phyloP scores from a whole-genome alignment of 768 basidiomycete species.

The Trametopsis cervina region DNA sequence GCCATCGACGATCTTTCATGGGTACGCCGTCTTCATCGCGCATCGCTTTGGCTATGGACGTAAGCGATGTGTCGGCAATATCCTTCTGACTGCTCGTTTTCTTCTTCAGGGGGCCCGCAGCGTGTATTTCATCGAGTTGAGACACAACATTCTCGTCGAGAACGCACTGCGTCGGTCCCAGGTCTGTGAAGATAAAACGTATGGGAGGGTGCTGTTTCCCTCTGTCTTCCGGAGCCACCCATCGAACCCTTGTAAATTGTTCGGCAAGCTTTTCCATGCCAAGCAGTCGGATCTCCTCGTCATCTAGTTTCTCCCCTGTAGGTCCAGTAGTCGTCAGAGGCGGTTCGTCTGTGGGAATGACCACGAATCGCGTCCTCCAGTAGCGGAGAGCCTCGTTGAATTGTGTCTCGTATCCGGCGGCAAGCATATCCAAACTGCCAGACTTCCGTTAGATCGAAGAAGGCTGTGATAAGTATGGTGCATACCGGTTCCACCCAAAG shows the following conservation, averaged over 20 bases:
- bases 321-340: conserved; percentile 50
- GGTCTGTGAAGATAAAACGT: conserved; percentile 77
- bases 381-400: conserved; percentile 81
- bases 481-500: conserved; percentile 82
- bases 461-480: neutral
- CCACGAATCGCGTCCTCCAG: conserved; percentile 90
- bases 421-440: conserved; percentile 73
- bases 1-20: conserved; percentile 85
- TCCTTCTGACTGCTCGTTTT: conserved; percentile 77
- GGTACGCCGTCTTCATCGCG: conserved; percentile 76
- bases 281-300: conserved; percentile 80
- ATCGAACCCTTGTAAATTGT: conserved; percentile 77
- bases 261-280: conserved; percentile 93
- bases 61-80: conserved; percentile 56
- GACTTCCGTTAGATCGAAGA: neutral
- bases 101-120: conserved; percentile 65
- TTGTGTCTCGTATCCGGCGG: conserved; percentile 74
- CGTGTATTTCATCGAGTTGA: conserved; percentile 76
- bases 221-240: conserved; percentile 61
- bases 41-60: conserved; percentile 75
- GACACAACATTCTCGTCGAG: conserved; percentile 73
- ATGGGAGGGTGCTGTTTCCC: conserved; percentile 47
- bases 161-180: conserved; percentile 74
- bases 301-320: conserved; percentile 68
- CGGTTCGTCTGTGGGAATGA: conserved; percentile 79